These are phyloP conservation scores for Cordia subcordata DNA, from an alignment of 257 asterid species.

Conservation along the genomic window DNA sequence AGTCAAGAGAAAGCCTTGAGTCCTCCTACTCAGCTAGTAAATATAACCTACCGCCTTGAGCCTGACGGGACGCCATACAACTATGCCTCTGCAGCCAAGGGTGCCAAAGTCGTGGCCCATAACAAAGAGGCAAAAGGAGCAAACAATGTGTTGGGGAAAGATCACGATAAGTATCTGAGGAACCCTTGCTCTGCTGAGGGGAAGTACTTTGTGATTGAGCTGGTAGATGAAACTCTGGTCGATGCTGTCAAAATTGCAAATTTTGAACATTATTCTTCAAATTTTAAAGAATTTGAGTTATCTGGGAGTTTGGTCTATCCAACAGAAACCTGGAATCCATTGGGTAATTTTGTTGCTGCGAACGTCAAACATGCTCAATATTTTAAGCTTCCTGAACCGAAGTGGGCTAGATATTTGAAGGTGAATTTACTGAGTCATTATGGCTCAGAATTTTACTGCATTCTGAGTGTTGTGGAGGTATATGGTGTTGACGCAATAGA, in stretches of 20 bases:
- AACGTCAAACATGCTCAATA: slow-evolving; percentile 82
- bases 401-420: slow-evolving; percentile 87
- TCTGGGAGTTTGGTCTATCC: slow-evolving; percentile 78
- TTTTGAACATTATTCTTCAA: slow-evolving; percentile 87
- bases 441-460: slow-evolving; percentile 94
- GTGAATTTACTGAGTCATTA: slow-evolving; percentile 71
- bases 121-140: slow-evolving; percentile 94
- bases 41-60: slow-evolving; percentile 79
- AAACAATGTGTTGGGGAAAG: slow-evolving; percentile 70
- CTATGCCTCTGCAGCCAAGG: slow-evolving; percentile 87
- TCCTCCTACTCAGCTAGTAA: slow-evolving; percentile 45
- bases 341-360: slow-evolving; percentile 77
- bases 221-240: slow-evolving; percentile 78
- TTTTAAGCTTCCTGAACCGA: slow-evolving; percentile 80
- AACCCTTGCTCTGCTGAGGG: slow-evolving; percentile 81
- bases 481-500: slow-evolving; percentile 94
- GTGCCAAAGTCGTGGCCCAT: slow-evolving; percentile 83
- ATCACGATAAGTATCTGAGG: slow-evolving; percentile 82
- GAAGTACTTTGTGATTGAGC: slow-evolving; percentile 72
- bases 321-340: slow-evolving; percentile 58
- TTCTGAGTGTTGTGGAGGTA: slow-evolving; percentile 81
- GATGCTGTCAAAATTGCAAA: slow-evolving; percentile 89
- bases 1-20: slow-evolving; percentile 39
- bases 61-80: slow-evolving; percentile 86
- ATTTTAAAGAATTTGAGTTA: slow-evolving; percentile 74